Percentiles rank a stretch among this genome's conserved stretches.
phyloP scores from a whole-genome alignment of 75 land plant species.

The Adiantum capillusveneris region DNA sequence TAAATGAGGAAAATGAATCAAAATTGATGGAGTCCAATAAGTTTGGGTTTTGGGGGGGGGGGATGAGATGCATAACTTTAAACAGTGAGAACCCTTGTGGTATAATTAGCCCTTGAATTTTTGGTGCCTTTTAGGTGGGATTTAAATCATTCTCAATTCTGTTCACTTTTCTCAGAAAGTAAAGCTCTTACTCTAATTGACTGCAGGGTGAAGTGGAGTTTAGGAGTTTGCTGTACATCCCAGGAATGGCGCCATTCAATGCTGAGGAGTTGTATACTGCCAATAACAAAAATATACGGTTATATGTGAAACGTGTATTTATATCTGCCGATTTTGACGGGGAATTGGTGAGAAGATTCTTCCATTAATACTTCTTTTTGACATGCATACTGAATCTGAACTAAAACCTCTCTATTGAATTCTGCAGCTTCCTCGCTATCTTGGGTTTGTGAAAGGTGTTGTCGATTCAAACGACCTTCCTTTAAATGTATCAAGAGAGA shows the following conservation, averaged over 20 bases:
- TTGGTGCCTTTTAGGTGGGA: too few species aligned
- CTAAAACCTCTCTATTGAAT: not conserved
- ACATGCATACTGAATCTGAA: not conserved
- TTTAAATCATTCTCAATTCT: too few species aligned
- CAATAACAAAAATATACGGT: slow-evolving; percentile 90
- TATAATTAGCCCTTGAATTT: too few species aligned
- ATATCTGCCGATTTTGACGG: slow-evolving; percentile 99
- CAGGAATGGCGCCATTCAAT: slow-evolving; percentile 59
- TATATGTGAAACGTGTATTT: slow-evolving; percentile 92
- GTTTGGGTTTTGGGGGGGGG: too few species aligned
- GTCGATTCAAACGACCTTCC: slow-evolving; percentile 96
- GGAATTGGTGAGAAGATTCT: slow-evolving; percentile 59
- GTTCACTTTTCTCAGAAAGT: too few species aligned
- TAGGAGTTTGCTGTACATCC: slow-evolving; percentile 82
- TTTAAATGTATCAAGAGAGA: slow-evolving; percentile 94
- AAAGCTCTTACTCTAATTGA: too few species aligned
- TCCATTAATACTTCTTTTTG: not conserved
- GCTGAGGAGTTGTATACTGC: slow-evolving; percentile 60
- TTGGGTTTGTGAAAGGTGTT: slow-evolving; percentile 94
- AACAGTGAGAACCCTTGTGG: too few species aligned
- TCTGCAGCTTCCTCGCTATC: slow-evolving; percentile 82
- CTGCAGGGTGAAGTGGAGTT: slow-evolving; percentile 98
- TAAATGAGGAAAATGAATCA: too few species aligned
- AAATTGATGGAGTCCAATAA: too few species aligned
- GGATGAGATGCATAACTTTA: too few species aligned